Conservation (phyloP, 2,329 filamentous ascomycete genomes). For the Fusarium kyushuense region DNA sequence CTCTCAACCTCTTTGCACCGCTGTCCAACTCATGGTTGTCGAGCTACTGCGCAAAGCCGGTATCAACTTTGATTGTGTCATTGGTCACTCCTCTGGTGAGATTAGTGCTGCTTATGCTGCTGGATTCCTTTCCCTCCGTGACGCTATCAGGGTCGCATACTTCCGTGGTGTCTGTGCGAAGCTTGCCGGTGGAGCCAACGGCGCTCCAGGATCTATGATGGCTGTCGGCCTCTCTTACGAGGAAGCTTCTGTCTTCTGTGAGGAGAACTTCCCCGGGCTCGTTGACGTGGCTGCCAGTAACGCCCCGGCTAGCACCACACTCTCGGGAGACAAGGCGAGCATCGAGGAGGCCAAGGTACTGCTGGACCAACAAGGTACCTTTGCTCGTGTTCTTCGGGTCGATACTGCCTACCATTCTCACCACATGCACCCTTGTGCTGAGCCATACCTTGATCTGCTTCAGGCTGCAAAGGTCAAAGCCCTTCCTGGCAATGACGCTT, state of each 20-base stretch:
- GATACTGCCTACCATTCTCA: slow-evolving; percentile 64
- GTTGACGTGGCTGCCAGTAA: slow-evolving; percentile 47
- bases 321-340: slow-evolving; percentile 50
- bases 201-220: slow-evolving; percentile 33
- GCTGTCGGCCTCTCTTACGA: slow-evolving; percentile 42
- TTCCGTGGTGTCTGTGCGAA: slow-evolving; percentile 18
- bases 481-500: not conserved
- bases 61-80: slow-evolving; percentile 52
- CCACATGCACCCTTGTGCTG: slow-evolving; percentile 55
- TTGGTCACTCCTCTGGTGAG: slow-evolving; percentile 65
- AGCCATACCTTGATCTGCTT: slow-evolving; percentile 25
- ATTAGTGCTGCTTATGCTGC: slow-evolving; percentile 64
- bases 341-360: slow-evolving; percentile 42
- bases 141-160: slow-evolving; percentile 46
- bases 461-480: slow-evolving; percentile 2
- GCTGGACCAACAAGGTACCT: slow-evolving; percentile 26
- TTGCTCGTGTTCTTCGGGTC: slow-evolving; percentile 53
- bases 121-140: slow-evolving; percentile 52
- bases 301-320: slow-evolving; percentile 39
- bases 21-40: slow-evolving; percentile 47
- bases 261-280: slow-evolving; percentile 27
- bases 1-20: slow-evolving; percentile 51
- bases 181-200: slow-evolving; percentile 2
- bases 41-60: slow-evolving; percentile 48
- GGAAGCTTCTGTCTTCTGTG: slow-evolving; percentile 19